A percentile compares a stretch with the other conserved stretches of the same genome.
Conservation (phyloP, 2,329 filamentous ascomycete species). For the Ascosphaera pollenicola region DNA sequence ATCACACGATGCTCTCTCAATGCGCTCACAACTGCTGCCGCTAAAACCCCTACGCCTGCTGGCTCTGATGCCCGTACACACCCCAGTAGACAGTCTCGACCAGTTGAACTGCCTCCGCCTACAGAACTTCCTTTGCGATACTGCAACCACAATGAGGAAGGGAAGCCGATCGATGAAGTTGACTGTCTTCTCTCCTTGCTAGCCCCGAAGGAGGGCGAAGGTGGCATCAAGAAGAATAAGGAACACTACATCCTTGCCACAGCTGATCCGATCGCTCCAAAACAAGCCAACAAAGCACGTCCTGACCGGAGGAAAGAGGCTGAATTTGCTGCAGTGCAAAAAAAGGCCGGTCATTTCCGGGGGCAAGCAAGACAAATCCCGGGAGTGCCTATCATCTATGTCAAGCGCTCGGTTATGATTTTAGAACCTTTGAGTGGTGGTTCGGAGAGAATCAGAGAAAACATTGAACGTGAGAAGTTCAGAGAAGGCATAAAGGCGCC, state of each 20-base stretch:
- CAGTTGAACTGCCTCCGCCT: constrained; percentile 22
- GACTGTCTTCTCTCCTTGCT: constrained; percentile 24
- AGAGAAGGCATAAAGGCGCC: constrained; percentile 17
- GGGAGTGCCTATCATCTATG: constrained; percentile 28
- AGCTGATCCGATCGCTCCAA: constrained; percentile 15
- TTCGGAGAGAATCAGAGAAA: constrained; percentile 20
- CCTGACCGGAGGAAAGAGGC: constrained; percentile 12
- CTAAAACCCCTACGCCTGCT: constrained; percentile 17
- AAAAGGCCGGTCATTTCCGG: constrained; percentile 10
- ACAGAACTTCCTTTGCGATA: constrained; percentile 23
- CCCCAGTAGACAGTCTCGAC: constrained; percentile 18
- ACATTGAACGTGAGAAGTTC: constrained; percentile 25
- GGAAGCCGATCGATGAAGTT: constrained; percentile 20
- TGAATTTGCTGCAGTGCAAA: constrained; percentile 11
- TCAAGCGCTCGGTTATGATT: constrained; percentile 29
- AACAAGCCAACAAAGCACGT: constrained; percentile 3
- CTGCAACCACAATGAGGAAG: constrained; percentile 23
- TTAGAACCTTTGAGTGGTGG: constrained; percentile 24
- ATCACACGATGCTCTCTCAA: constrained; percentile 44
- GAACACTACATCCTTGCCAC: constrained; percentile 26
- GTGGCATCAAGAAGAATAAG: constrained; percentile 22
- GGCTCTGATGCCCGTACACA: constrained; percentile 10
- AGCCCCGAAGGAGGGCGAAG: constrained; percentile 10
- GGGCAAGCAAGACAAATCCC: constrained; percentile 20
- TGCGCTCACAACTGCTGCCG: constrained; percentile 10